These are phyloP conservation scores for Zasmidium citrigriseum DNA, from an alignment of 2,329 filamentous ascomycete species.

Conservation along the genomic window DNA sequence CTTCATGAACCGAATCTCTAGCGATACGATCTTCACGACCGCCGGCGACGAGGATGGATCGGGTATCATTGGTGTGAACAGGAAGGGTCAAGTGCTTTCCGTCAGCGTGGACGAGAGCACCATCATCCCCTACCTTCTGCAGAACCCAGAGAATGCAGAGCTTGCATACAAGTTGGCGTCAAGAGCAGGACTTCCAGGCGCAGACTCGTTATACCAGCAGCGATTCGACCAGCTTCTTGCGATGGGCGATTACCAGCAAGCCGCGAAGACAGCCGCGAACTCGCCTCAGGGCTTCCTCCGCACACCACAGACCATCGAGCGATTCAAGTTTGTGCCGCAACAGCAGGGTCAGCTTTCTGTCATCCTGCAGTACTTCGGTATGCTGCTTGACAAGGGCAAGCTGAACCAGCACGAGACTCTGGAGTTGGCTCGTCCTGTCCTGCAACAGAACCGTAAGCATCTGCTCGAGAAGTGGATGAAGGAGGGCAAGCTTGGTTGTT, in stretches of 20 bases:
- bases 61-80: constrained; percentile 92
- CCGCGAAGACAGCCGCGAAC: constrained; percentile 94
- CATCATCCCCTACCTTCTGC: constrained; percentile 90
- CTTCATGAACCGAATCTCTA: constrained; percentile 99
- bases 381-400: constrained; percentile 91
- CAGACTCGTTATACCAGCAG: constrained; percentile 87
- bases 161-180: constrained; percentile 96
- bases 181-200: constrained; percentile 87
- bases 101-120: constrained; percentile 91
- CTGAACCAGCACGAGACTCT: constrained; percentile 93
- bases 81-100: constrained; percentile 93
- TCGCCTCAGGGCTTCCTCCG: constrained; percentile 94
- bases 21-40: constrained; percentile 97
- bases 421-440: constrained; percentile 87
- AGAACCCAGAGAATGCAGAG: constrained; percentile 91
- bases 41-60: constrained; percentile 78
- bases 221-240: constrained; percentile 88
- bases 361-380: constrained; percentile 96
- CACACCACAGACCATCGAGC: constrained; percentile 91
- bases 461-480: constrained; percentile 97
- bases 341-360: constrained; percentile 85
- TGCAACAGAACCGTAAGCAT: constrained; percentile 92
- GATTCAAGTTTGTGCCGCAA: constrained; percentile 83
- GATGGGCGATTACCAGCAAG: constrained; percentile 78
- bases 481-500: constrained; percentile 93